Evolutionary conservation across 1,284 basidiomycete species (phyloP), one percentile per base, ranked within the genome.

Genomic region (Jaminaea rosea): DNA sequence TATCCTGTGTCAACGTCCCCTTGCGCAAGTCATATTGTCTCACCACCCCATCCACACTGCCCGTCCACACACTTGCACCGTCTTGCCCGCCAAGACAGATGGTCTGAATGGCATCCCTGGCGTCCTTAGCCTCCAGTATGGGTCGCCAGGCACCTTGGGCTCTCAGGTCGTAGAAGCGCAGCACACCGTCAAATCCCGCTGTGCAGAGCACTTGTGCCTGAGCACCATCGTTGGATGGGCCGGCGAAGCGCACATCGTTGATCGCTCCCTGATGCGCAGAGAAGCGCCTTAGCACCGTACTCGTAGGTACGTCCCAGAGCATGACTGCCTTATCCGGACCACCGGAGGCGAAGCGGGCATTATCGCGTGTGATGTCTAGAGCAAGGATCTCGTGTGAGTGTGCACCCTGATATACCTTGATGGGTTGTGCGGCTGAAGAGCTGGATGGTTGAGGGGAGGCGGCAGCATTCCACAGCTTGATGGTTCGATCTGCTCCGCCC

Each of bases 321-420:
- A 91, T 92, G 0, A 96, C 85, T 42, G 84, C 84, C 59, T 88
- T 84, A 75, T 99, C 94, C 3, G 88, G 90, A 34, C 94, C 94
- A 24, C 86, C 88, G 2, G 87, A 91, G 1, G 86, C 92, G 66
- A 99, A 93, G 63, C 85, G 85, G 44, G 86, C 84, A 76, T 97
- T 98, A 75, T 97, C 92, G 58, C 86, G 84, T 21, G 90, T 82
- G 39, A 91, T 93, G 60, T 53, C 82, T 47, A 98, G 78, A 0
- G 88, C 88, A 19, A 96, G 80, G 5, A 99, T 87, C 70, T 96
- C 91, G 71, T 96, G 92, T 28, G 87, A 88, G 74, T 98, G 93
- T 15, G 29, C 29, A 31, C 29, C 29, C 39, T 82, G 77, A 71
- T 96, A 98, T 0, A 80, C 76, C 76, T 94, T 93, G 77, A 98